Evolutionary conservation across 106 monocot species (phyloP).

Genomic region (Dioscorea alata): DNA sequence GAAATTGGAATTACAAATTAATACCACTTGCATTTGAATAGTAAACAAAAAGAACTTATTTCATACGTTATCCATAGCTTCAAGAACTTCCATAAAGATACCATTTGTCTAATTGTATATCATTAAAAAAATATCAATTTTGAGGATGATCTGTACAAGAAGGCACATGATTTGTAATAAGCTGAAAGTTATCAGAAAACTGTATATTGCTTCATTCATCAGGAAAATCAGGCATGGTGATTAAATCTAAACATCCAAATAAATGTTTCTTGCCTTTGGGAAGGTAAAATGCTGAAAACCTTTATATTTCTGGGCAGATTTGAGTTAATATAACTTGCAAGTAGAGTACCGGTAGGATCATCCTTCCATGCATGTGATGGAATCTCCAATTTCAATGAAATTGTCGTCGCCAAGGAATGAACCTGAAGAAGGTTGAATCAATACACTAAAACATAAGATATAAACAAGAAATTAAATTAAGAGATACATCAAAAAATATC

Average conservation of each 20-base stretch:
- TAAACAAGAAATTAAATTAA: background rate
- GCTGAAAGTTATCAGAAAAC: no score
- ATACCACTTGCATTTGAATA: no score
- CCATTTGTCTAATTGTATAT: no score
- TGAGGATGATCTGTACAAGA: no score
- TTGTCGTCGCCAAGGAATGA: conserved; percentile 94
- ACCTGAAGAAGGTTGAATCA: conserved; percentile 39
- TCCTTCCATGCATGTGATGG: conserved; percentile 81
- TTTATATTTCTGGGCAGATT: conserved; percentile 69
- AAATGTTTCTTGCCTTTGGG: conserved; percentile 51
- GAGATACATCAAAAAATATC: background rate
- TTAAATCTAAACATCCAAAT: background rate
- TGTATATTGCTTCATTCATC: no score
- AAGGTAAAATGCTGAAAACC: conserved; percentile 92
- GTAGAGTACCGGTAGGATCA: conserved; percentile 58
- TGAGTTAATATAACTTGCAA: conserved; percentile 75
- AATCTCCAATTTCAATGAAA: conserved; percentile 94
- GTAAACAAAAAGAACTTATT: no score
- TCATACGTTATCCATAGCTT: no score
- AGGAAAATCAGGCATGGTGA: no score
- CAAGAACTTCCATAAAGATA: no score
- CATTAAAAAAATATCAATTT: no score
- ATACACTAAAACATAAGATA: background rate
- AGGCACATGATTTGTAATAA: no score
- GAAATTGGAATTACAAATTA: no score